These are phyloP conservation scores for Monilinia vaccinii-corymbosi DNA, from an alignment of 2,329 filamentous ascomycete genomes.

Conservation along the genomic window DNA sequence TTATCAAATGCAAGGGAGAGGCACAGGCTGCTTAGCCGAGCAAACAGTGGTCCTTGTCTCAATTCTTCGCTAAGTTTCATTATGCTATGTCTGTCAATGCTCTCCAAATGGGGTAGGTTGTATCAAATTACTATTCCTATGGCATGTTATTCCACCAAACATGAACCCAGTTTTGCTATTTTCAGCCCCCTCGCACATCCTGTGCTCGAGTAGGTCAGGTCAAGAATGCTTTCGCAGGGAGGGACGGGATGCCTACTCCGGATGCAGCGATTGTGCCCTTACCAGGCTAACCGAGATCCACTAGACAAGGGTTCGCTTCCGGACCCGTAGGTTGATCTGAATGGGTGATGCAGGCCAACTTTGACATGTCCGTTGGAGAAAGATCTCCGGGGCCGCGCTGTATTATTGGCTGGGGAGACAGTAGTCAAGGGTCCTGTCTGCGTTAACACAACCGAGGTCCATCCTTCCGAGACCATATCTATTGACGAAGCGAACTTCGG, in stretches of 20 bases:
- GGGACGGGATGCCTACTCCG: background rate
- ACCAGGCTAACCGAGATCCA: background rate
- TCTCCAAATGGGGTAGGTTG: background rate
- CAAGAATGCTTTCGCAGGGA: background rate
- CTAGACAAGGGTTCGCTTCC: background rate
- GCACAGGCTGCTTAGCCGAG: background rate
- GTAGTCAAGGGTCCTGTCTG: background rate
- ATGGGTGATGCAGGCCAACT: background rate
- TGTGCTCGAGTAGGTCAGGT: no score
- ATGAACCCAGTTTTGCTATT: background rate
- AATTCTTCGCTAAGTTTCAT: background rate
- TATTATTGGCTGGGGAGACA: background rate
- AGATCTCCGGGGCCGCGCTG: background rate
- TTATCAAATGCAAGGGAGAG: background rate
- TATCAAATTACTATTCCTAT: no score
- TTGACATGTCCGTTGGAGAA: background rate
- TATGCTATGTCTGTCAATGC: background rate
- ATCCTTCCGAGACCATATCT: background rate
- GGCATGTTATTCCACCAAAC: background rate
- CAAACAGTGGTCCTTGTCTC: background rate
- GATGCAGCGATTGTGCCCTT: background rate
- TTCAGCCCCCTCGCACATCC: background rate
- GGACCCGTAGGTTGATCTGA: background rate
- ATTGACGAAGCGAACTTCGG: background rate
- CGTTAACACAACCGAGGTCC: background rate